Conservation (phyloP, 192 early-diverging fungal genomes). For the Neocallimastix lanati region DNA sequence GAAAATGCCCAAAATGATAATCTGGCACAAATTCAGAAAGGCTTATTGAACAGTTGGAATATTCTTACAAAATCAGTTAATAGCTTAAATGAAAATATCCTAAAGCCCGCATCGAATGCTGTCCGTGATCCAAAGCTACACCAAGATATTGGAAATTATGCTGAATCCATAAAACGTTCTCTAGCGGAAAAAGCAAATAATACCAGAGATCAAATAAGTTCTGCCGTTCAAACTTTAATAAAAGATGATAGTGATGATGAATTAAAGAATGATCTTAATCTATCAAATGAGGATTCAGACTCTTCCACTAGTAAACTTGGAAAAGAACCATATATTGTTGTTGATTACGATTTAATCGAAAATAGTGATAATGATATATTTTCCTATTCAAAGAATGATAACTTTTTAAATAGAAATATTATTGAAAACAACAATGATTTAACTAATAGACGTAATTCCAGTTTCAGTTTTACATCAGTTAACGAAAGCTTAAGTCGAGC, state of each 20-base stretch:
- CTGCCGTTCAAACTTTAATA: not conserved
- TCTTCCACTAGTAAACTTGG: not conserved
- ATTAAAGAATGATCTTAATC: not conserved
- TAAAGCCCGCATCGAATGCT: conserved; percentile 39
- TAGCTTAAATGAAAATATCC: conserved; percentile 38
- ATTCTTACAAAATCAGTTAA: not conserved
- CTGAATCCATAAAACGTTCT: not conserved
- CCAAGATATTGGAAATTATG: conserved; percentile 38
- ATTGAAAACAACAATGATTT: not conserved
- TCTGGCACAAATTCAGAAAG: not conserved
- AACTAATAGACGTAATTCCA: not conserved
- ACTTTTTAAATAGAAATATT: not conserved
- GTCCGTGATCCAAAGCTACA: conserved; percentile 47
- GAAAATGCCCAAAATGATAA: not conserved
- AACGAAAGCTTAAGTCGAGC: not conserved
- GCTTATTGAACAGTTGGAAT: not conserved
- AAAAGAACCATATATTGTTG: not conserved
- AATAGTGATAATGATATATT: not conserved
- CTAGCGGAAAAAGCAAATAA: not conserved
- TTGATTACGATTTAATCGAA: not conserved
- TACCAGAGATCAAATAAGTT: not conserved
- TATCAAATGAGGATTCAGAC: not conserved
- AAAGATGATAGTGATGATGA: not conserved
- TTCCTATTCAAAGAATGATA: not conserved
- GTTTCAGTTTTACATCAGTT: not conserved